Percentiles rank a stretch among this genome's conserved stretches.
Conservation (phyloP, 2,329 filamentous ascomycete species). For the Corynespora cassiicola region DNA sequence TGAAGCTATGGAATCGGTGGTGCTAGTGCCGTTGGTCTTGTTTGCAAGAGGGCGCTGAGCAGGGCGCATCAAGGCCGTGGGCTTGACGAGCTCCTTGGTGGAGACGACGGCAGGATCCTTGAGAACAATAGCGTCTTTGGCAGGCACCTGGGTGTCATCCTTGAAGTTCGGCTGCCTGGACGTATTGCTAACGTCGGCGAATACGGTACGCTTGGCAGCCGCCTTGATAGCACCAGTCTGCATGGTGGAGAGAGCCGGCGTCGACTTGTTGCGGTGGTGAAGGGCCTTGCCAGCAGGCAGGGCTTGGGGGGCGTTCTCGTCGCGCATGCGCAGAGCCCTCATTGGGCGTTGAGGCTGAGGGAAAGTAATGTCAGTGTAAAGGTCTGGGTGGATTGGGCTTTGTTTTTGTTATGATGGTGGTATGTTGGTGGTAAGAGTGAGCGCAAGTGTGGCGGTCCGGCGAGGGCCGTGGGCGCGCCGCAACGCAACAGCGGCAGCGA, state of each 20-base stretch:
- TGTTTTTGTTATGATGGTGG: too few species aligned
- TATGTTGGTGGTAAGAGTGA: too few species aligned
- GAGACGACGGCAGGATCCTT: conserved; percentile 37
- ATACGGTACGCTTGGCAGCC: conserved; percentile 76
- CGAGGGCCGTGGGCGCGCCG: too few species aligned
- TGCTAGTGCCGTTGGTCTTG: conserved; percentile 26
- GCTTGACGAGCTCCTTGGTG: conserved; percentile 49
- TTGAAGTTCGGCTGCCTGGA: conserved; percentile 50
- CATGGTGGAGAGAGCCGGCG: conserved; percentile 64
- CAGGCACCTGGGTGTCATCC: conserved; percentile 62
- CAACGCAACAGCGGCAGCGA: not conserved
- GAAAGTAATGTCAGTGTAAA: too few species aligned
- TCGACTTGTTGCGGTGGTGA: conserved; percentile 85
- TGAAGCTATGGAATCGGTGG: conserved; percentile 20
- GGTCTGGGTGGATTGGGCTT: conserved; percentile 3
- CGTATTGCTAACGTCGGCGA: conserved; percentile 83
- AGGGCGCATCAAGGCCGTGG: conserved; percentile 60
- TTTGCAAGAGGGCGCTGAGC: conserved; percentile 63
- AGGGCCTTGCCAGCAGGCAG: conserved; percentile 57
- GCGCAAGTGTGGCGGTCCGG: too few species aligned
- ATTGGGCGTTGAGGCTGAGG: conserved; percentile 72
- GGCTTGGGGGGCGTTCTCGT: conserved; percentile 69
- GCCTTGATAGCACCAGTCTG: conserved; percentile 66
- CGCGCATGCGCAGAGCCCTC: conserved; percentile 66
- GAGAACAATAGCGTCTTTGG: conserved; percentile 45